These are phyloP conservation scores for Teratosphaeria gauchensis DNA, from an alignment of 2,329 filamentous ascomycete genomes.

Conservation along the genomic window DNA sequence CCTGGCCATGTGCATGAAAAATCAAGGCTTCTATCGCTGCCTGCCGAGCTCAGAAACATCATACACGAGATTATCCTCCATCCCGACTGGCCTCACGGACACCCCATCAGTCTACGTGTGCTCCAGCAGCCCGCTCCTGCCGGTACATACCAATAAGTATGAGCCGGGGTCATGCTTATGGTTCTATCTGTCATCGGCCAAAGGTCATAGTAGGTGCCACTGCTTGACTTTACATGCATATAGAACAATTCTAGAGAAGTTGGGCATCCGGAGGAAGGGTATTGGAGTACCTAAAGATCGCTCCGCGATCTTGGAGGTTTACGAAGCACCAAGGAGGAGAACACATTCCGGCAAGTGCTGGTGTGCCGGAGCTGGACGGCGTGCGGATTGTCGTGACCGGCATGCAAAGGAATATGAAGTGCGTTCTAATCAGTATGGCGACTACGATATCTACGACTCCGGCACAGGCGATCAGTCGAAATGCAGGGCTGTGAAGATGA, in stretches of 20 bases:
- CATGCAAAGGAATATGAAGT: too few relatives aligned
- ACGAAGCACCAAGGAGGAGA: too few relatives aligned
- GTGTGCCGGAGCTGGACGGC: too few relatives aligned
- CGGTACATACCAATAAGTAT: background rate
- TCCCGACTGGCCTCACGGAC: background rate
- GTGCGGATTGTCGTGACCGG: too few relatives aligned
- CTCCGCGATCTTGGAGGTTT: background rate
- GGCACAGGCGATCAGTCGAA: too few relatives aligned
- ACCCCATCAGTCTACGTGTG: background rate
- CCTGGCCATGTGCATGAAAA: too few relatives aligned
- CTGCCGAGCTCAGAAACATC: background rate
- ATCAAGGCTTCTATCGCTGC: too few relatives aligned
- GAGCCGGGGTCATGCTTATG: background rate
- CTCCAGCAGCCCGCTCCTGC: background rate
- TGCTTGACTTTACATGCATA: background rate
- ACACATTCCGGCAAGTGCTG: too few relatives aligned
- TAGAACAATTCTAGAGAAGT: background rate
- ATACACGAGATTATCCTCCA: background rate
- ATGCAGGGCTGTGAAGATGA: too few relatives aligned
- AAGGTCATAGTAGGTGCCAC: background rate
- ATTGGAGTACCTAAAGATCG: background rate
- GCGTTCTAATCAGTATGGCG: too few relatives aligned
- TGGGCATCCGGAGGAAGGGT: background rate
- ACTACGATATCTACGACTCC: too few relatives aligned
- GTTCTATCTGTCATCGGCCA: background rate